A percentile compares a stretch with the other conserved stretches of the same genome.
Evolutionary conservation across 1,284 basidiomycete species (phyloP).

Genomic region (Athelia psychrophila): DNA sequence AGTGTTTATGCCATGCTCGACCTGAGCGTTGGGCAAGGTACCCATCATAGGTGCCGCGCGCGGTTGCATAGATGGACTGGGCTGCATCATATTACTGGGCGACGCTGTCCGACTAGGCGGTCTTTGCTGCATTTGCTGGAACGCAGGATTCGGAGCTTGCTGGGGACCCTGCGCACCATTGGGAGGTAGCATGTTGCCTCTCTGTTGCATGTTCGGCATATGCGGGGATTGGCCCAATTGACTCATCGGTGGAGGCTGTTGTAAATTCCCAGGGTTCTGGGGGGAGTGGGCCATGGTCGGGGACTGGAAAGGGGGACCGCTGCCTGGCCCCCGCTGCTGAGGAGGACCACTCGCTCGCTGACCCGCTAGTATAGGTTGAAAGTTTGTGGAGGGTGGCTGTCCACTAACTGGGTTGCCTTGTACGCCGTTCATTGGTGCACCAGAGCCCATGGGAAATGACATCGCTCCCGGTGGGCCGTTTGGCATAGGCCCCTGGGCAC

Average conservation of each 20-base stretch:
- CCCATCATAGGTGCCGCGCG: conserved; percentile 1
- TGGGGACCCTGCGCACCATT: conserved; percentile 33
- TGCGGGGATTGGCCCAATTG: conserved; percentile 48
- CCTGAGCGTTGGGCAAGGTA: conserved; percentile 1
- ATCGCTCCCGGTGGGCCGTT: conserved; percentile 16
- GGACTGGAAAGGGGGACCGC: conserved; percentile 38
- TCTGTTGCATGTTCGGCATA: conserved; percentile 39
- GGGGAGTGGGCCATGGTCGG: conserved; percentile 41
- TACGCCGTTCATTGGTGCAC: conserved; percentile 41
- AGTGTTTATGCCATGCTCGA: conserved; percentile 14
- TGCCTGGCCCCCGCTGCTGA: conserved; percentile 37
- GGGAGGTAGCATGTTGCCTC: conserved; percentile 49
- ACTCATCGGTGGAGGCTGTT: conserved; percentile 42
- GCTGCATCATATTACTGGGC: conserved; percentile 47
- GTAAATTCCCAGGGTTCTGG: conserved; percentile 28
- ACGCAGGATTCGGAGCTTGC: conserved; percentile 30
- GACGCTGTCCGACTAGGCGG: conserved; percentile 58
- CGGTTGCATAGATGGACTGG: conserved; percentile 8
- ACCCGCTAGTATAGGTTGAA: conserved; percentile 21
- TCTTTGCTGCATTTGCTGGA: conserved; percentile 37
- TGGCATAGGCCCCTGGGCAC: conserved; percentile 28
- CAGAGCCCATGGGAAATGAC: conserved; percentile 22
- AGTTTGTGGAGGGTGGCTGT: conserved; percentile 19
- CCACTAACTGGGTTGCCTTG: conserved; percentile 28
- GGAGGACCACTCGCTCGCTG: conserved; percentile 30